Evolutionary conservation across 192 early-diverging fungal species (phyloP).

Genomic region (Gorgonomyces haynaldii): DNA sequence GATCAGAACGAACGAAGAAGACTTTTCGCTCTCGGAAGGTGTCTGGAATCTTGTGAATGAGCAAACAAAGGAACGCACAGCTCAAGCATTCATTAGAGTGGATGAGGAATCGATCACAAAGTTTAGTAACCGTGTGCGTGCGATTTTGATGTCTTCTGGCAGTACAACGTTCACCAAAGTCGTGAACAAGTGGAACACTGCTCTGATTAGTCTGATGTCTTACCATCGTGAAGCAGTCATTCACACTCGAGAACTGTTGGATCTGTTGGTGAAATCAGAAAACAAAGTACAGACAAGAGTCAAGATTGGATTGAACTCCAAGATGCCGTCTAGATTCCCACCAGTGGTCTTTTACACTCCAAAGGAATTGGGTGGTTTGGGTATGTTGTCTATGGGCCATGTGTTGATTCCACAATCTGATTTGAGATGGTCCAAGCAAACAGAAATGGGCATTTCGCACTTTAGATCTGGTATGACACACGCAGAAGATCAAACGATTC

Average conservation of each 20-base stretch:
- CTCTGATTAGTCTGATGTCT: conserved; percentile 91
- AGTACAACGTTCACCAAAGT: conserved; percentile 97
- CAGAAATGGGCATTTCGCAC: conserved; percentile 91
- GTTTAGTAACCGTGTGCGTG: conserved; percentile 93
- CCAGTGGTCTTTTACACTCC: conserved; percentile 84
- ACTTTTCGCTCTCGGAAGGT: conserved; percentile 79
- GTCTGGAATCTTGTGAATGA: conserved; percentile 95
- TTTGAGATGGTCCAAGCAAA: conserved; percentile 92
- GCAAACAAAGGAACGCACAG: conserved; percentile 94
- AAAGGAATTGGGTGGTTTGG: conserved; percentile 91
- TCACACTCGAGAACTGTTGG: conserved; percentile 90
- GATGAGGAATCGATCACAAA: conserved; percentile 83
- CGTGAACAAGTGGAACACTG: conserved; percentile 76
- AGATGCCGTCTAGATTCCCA: conserved; percentile 96
- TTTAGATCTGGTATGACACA: conserved; percentile 98
- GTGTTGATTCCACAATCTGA: conserved; percentile 96
- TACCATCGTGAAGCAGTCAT: conserved; percentile 98
- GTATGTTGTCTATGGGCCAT: conserved; percentile 99
- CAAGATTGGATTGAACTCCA: conserved; percentile 98
- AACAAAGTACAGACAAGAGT: conserved; percentile 99
- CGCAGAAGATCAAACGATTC: conserved; percentile 92
- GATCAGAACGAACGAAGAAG: conserved; percentile 68
- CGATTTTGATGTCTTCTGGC: conserved; percentile 96
- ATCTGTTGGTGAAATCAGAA: conserved; percentile 94
- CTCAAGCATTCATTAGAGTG: conserved; percentile 93